Conservation (phyloP, 2,329 filamentous ascomycete genomes). For the Exophiala lecanii-corni region DNA sequence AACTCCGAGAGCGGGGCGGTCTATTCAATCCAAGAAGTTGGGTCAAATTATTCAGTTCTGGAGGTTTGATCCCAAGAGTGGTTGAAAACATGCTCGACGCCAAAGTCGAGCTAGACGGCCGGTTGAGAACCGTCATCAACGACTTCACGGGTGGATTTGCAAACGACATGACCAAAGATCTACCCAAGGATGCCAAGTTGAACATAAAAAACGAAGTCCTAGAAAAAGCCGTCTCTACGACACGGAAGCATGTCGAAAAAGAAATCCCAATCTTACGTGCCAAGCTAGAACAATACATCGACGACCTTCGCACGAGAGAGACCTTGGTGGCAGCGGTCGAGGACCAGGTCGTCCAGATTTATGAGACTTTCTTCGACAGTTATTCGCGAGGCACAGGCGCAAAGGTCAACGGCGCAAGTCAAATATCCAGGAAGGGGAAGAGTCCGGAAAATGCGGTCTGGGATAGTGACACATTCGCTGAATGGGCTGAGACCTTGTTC, state of each 20-base stretch:
- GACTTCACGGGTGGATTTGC: slow-evolving; percentile 60
- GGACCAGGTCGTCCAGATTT: slow-evolving; percentile 58
- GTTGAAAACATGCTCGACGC: slow-evolving; percentile 69
- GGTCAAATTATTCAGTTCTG: slow-evolving; percentile 53
- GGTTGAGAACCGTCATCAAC: slow-evolving; percentile 59
- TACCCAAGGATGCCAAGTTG: slow-evolving; percentile 27
- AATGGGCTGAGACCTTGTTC: slow-evolving; percentile 59
- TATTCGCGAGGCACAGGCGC: slow-evolving; percentile 32
- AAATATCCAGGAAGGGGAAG: slow-evolving; percentile 50
- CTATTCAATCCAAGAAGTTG: slow-evolving; percentile 63
- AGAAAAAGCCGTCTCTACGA: slow-evolving; percentile 42
- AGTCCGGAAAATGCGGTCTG: slow-evolving; percentile 58
- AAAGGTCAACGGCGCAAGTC: slow-evolving; percentile 31
- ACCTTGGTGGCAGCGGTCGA: slow-evolving; percentile 63
- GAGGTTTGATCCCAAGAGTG: slow-evolving; percentile 56
- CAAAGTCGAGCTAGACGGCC: slow-evolving; percentile 62
- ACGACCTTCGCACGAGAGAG: slow-evolving; percentile 60
- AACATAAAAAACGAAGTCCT: slow-evolving; percentile 36
- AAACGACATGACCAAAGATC: slow-evolving; percentile 50
- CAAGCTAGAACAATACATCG: slow-evolving; percentile 59
- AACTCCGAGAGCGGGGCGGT: slow-evolving; percentile 59
- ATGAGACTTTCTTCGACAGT: slow-evolving; percentile 60
- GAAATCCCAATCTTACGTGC: slow-evolving; percentile 53
- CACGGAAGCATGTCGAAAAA: slow-evolving; percentile 53
- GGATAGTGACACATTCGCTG: slow-evolving; percentile 61